phyloP scores from a whole-genome alignment of 2,329 filamentous ascomycete species.

The Aspergillus terreus region DNA sequence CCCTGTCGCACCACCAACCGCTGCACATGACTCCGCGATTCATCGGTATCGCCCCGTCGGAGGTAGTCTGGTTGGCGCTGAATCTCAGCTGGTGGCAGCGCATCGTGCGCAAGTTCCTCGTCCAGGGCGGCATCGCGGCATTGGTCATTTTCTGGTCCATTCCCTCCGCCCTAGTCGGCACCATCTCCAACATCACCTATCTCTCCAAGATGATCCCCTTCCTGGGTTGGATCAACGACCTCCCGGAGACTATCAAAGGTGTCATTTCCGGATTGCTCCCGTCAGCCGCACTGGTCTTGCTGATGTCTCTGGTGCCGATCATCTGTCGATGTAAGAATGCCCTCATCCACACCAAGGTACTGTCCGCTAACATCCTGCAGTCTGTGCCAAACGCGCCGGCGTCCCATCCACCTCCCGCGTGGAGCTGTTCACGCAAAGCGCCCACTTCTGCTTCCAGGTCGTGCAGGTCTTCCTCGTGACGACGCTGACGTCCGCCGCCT shows the following conservation, averaged over 20 bases:
- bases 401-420: constrained; percentile 75
- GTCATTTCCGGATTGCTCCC: constrained; percentile 82
- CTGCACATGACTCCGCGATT: constrained; percentile 85
- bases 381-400: constrained; percentile 73
- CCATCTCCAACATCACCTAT: constrained; percentile 79
- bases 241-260: constrained; percentile 69
- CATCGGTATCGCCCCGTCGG: constrained; percentile 74
- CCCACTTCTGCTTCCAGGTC: constrained; percentile 71
- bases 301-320: constrained; percentile 83
- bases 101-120: constrained; percentile 66
- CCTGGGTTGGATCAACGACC: constrained; percentile 68
- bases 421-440: constrained; percentile 85
- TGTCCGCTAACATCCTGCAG: constrained; percentile 35
- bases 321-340: constrained; percentile 65
- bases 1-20: constrained; percentile 77
- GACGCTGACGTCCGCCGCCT: constrained; percentile 77
- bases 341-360: background rate
- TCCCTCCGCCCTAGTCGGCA: constrained; percentile 72
- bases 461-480: constrained; percentile 88
- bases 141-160: constrained; percentile 85
- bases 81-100: constrained; percentile 79
- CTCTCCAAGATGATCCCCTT: constrained; percentile 54
- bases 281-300: constrained; percentile 69
- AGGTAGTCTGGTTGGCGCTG: constrained; percentile 86
- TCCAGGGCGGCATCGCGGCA: constrained; percentile 66